Percentiles rank a stretch among this genome's conserved stretches.
phyloP scores from a whole-genome alignment of 2,329 filamentous ascomycete species.

The Delphinella strobiligena region DNA sequence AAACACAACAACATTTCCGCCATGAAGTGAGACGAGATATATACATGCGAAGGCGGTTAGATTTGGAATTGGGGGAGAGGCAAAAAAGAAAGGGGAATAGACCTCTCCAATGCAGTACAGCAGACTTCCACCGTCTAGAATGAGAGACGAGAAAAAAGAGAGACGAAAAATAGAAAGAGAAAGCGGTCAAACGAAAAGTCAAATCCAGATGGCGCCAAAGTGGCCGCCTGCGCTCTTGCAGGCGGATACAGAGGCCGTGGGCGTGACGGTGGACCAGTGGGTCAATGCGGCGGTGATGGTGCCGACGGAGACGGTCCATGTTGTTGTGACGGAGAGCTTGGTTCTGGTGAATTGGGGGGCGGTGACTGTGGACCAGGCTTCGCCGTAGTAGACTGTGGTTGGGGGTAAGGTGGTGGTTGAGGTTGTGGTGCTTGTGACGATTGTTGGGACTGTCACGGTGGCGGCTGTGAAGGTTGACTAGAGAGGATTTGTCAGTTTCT shows the following conservation, averaged over 20 bases:
- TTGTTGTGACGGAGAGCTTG: slow-evolving; percentile 14
- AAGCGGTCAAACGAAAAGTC: neutral
- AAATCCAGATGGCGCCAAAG: slow-evolving; percentile 8
- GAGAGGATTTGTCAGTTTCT: neutral
- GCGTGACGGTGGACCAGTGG: slow-evolving; percentile 23
- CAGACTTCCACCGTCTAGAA: neutral
- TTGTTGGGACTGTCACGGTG: slow-evolving; percentile 20
- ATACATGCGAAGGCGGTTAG: no score
- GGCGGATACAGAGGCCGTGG: slow-evolving; percentile 21
- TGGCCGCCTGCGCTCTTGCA: slow-evolving; percentile 24
- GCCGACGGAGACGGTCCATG: slow-evolving; percentile 19
- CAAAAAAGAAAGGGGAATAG: no score
- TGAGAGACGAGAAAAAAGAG: neutral
- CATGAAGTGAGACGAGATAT: no score
- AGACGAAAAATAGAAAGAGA: neutral
- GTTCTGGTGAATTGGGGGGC: slow-evolving; percentile 25
- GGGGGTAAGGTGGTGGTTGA: slow-evolving; percentile 20
- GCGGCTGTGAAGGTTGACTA: slow-evolving; percentile 4
- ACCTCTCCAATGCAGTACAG: no score
- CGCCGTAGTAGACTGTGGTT: slow-evolving; percentile 23
- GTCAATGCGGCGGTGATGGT: slow-evolving; percentile 21
- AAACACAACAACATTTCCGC: no score
- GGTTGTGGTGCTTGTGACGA: slow-evolving; percentile 13
- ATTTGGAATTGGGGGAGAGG: neutral
- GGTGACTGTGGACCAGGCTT: slow-evolving; percentile 21